Evolutionary conservation across 2,329 filamentous ascomycete genomes (phyloP).

Genomic region (Penicillium brasilianum): DNA sequence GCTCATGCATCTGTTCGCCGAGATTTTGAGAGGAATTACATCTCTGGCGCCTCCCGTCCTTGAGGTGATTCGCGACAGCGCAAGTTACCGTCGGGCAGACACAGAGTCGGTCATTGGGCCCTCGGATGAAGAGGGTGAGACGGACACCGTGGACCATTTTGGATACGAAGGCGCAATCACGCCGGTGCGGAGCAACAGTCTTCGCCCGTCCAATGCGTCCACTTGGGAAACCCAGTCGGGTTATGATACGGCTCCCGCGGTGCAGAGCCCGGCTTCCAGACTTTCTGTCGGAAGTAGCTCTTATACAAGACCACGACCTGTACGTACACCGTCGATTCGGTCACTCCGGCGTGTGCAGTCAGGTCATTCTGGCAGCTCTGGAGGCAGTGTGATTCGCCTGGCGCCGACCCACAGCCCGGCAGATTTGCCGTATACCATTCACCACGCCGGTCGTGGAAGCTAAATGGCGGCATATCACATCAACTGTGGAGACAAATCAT

Average conservation of each 20-base stretch:
- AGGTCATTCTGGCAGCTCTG: slow-evolving; percentile 40
- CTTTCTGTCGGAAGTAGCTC: slow-evolving; percentile 25
- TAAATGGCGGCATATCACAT: neutral
- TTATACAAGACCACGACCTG: slow-evolving; percentile 14
- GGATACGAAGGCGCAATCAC: slow-evolving; percentile 29
- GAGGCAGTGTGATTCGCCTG: slow-evolving; percentile 48
- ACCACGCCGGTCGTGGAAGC: slow-evolving; percentile 4
- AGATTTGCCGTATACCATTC: slow-evolving; percentile 5
- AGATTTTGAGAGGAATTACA: slow-evolving; percentile 76
- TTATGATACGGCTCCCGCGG: slow-evolving; percentile 34
- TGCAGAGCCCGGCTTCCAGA: slow-evolving; percentile 28
- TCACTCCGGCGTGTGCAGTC: slow-evolving; percentile 43
- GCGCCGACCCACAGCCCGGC: slow-evolving; percentile 11
- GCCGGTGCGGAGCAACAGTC: slow-evolving; percentile 33
- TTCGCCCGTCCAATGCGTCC: slow-evolving; percentile 35
- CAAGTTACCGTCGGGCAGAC: slow-evolving; percentile 29
- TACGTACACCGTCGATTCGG: slow-evolving; percentile 42
- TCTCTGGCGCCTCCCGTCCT: slow-evolving; percentile 63
- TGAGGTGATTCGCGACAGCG: slow-evolving; percentile 38
- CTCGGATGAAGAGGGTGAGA: slow-evolving; percentile 48
- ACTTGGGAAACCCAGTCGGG: slow-evolving; percentile 39
- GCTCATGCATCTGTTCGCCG: slow-evolving; percentile 84
- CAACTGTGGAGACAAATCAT: neutral
- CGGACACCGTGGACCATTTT: slow-evolving; percentile 39
- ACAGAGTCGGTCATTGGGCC: slow-evolving; percentile 45